Evolutionary conservation across 352 stramenopile species (phyloP).

Genomic region (Phytophthora gonapodyides): DNA sequence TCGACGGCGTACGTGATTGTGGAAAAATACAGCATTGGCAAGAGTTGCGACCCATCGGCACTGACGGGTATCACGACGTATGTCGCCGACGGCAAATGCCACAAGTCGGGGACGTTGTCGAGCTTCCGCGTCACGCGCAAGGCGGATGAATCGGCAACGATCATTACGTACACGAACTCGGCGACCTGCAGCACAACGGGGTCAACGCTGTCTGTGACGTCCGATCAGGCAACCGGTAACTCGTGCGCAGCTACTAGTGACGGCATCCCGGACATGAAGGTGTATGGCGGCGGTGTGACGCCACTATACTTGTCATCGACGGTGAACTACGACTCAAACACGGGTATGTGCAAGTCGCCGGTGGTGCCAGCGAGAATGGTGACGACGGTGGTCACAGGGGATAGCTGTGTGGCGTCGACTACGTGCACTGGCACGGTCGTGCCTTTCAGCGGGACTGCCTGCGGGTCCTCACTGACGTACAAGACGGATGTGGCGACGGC

Average conservation of each 20-base stretch:
- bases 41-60: background rate
- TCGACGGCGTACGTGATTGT: slow-evolving; percentile 16
- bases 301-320: background rate
- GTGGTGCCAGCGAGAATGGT: slow-evolving; percentile 1
- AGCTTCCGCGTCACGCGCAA: slow-evolving; percentile 7
- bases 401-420: too few relatives aligned
- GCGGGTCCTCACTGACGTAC: too few relatives aligned
- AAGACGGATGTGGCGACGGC: too few relatives aligned
- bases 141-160: background rate
- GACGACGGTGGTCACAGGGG: background rate
- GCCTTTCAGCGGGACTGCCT: too few relatives aligned
- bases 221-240: slow-evolving; percentile 1
- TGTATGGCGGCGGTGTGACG: slow-evolving; percentile 1
- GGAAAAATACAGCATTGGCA: slow-evolving; percentile 11
- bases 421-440: too few relatives aligned
- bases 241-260: background rate
- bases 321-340: slow-evolving; percentile 2
- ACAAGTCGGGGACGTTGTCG: background rate
- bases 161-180: slow-evolving; percentile 3
- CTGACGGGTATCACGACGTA: slow-evolving; percentile 13
- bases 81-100: slow-evolving; percentile 14
- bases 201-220: background rate
- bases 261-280: slow-evolving; percentile 4
- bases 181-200: background rate
- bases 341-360: background rate